Conservation (phyloP, 495 filamentous ascomycete genomes). For the Pseudevernia furfuracea region DNA sequence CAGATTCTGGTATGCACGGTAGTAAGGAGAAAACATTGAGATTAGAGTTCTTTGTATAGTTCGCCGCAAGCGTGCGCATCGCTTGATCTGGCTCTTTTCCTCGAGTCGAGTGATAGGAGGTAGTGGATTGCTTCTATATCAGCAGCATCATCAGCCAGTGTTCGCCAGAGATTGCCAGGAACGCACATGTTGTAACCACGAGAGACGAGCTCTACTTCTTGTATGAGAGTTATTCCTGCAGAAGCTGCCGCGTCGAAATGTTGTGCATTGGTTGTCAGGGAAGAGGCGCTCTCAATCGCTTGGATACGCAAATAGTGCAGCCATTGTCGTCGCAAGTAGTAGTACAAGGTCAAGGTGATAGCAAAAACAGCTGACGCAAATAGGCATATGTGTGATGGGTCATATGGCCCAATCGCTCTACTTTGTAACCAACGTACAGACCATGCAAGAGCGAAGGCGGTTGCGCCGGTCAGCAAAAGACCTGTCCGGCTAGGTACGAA, state of each 20-base stretch:
- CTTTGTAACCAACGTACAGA: conserved; percentile 58
- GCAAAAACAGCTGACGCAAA: conserved; percentile 47
- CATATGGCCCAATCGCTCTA: conserved; percentile 32
- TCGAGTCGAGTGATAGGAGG: conserved; percentile 80
- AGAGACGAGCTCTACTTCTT: conserved; percentile 94
- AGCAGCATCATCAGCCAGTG: conserved; percentile 34
- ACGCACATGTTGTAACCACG: conserved; percentile 85
- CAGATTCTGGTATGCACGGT: conserved; percentile 56
- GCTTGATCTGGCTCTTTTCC: conserved; percentile 64
- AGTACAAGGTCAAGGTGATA: conserved; percentile 52
- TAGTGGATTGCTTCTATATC: conserved; percentile 66
- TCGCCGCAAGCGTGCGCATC: conserved; percentile 71
- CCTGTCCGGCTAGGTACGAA: conserved; percentile 36
- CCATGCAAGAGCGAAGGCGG: conserved; percentile 65
- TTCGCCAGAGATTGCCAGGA: conserved; percentile 10
- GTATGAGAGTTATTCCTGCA: conserved; percentile 76
- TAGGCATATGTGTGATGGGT: conserved; percentile 24
- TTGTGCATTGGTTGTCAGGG: conserved; percentile 68
- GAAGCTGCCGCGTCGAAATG: conserved; percentile 75
- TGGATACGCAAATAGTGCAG: conserved; percentile 73
- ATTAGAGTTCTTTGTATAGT: conserved; percentile 60
- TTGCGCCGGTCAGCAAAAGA: conserved; percentile 43
- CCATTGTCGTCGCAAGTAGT: conserved; percentile 74
- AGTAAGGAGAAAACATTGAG: conserved; percentile 60
- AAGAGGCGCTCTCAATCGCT: conserved; percentile 63